These are phyloP conservation scores for Ceratobasidium sp. DNA, from an alignment of 1,284 basidiomycete species.

Conservation along the genomic window DNA sequence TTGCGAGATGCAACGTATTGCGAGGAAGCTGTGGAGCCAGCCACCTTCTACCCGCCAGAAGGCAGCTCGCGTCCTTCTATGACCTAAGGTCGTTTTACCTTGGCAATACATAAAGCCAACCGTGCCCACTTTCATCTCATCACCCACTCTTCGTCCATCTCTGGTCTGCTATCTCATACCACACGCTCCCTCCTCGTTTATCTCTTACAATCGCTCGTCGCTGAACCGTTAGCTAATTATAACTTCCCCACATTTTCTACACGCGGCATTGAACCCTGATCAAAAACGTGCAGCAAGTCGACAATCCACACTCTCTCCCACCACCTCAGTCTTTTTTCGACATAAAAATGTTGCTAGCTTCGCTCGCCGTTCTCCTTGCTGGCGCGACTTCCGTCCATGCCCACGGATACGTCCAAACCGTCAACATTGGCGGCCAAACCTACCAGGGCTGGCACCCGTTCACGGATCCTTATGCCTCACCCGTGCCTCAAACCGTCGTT, in stretches of 20 bases:
- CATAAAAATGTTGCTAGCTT: constrained; percentile 15
- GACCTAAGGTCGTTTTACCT: constrained; percentile 2
- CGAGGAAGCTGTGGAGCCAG: constrained; percentile 24
- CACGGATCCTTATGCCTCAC: constrained; percentile 28
- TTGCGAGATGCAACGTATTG: background rate
- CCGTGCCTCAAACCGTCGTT: constrained; percentile 32
- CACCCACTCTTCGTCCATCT: too few species aligned
- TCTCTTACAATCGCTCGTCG: constrained; percentile 29
- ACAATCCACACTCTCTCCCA: background rate
- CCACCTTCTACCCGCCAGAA: constrained; percentile 19
- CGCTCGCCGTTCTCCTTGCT: constrained; percentile 12
- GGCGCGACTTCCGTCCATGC: constrained; percentile 37
- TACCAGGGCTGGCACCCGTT: constrained; percentile 41
- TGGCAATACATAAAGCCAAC: background rate
- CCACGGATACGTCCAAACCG: constrained; percentile 42
- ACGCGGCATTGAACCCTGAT: background rate
- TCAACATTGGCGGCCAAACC: constrained; percentile 34
- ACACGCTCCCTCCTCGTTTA: background rate
- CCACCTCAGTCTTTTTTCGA: background rate
- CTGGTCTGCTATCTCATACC: too few species aligned
- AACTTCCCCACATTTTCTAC: constrained; percentile 15
- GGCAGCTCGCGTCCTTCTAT: constrained; percentile 17
- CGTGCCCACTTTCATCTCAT: too few species aligned
- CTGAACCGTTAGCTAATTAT: constrained; percentile 26
- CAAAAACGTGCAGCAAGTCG: constrained; percentile 12